Conservation (phyloP, 129 eudicot genomes). For the Flaveria linearis region DNA sequence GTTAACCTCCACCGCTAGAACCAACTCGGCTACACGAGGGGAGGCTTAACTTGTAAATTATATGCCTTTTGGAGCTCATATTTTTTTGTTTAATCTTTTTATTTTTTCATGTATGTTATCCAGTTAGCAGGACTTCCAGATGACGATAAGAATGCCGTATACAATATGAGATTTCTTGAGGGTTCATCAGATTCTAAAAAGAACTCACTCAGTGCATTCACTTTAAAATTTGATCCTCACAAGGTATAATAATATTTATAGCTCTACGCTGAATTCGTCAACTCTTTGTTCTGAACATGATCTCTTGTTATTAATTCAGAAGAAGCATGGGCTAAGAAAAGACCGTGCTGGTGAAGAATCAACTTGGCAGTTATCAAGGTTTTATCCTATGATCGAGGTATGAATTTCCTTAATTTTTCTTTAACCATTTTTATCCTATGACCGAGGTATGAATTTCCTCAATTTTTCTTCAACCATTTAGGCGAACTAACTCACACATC, state of each 20-base stretch:
- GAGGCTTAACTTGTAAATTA: background rate
- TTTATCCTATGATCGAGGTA: conserved; percentile 94
- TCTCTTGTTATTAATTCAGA: conserved; percentile 39
- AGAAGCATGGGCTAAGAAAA: conserved; percentile 72
- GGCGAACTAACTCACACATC: background rate
- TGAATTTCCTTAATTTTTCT: background rate
- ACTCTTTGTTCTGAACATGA: background rate
- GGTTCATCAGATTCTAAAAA: conserved; percentile 69
- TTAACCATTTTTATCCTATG: conserved; percentile 54
- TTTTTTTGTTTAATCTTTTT: background rate
- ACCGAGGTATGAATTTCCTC: conserved; percentile 56
- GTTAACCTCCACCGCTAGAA: background rate
- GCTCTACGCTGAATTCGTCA: conserved; percentile 1
- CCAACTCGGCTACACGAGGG: too few species aligned
- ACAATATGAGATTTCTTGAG: conserved; percentile 79
- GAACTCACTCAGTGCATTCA: conserved; percentile 52
- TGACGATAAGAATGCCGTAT: conserved; percentile 76
- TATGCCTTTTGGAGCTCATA: conserved; percentile 2
- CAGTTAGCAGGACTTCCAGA: conserved; percentile 72
- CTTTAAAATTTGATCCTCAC: conserved; percentile 73
- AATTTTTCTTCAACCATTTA: background rate
- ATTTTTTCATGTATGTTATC: conserved; percentile 1
- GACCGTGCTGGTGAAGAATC: conserved; percentile 77
- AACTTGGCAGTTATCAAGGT: conserved; percentile 87
- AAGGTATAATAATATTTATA: conserved; percentile 41